Base-by-base conservation (phyloP, 2,329 filamentous ascomycete species). In the Thielaviopsis ethacetica region DNA sequence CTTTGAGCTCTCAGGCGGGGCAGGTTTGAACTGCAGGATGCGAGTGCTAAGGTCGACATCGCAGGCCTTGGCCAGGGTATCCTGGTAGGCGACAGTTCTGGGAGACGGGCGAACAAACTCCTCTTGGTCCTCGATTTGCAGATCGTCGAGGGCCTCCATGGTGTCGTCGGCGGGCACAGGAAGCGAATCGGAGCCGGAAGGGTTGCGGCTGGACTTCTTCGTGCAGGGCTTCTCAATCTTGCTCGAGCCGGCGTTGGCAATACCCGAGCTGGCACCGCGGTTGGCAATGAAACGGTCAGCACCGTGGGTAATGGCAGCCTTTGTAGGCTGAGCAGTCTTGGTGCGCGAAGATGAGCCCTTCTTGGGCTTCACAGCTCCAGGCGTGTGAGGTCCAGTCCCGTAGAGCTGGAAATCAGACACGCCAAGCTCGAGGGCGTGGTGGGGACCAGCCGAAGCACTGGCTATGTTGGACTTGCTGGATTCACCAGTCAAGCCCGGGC, bases 381-480 rank as follows among this genome's bases (percentile, higher is more conserved):
- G 83, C 2, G 81, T 83, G 70, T 85, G 82, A 17, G 60, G 60
- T 61, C 88, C 89, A 58, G 91, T 95, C 63, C 91, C 90, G 57
- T 87, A 88, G 66, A 98, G 78, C 19, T 88, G 83, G 77, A 91
- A 97, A 69, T 98, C 91, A 49, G 91, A 96, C 38, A 95, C 84
- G 64, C 89, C 90, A 49, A 95, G 81, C 72, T 97, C 91, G 47
- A 97, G 80, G 53, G 77, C 80, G 70, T 86, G 88, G 67, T 88
- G 86, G 21, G 91, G 91, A 51, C 88, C 91, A 61, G 84, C 79
- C 59, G 82, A 80, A 50, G 75, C 75, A 64, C 83, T 82, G 64
- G 86, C 88, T 71, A 96, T 96, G 77, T 96, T 97, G 61, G 91
- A 96, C 77, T 97, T 97, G 69, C 91, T 90, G 2, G 91, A 96